Conservation (phyloP, 2,329 filamentous ascomycete genomes). For the Chaetomium sp. region DNA sequence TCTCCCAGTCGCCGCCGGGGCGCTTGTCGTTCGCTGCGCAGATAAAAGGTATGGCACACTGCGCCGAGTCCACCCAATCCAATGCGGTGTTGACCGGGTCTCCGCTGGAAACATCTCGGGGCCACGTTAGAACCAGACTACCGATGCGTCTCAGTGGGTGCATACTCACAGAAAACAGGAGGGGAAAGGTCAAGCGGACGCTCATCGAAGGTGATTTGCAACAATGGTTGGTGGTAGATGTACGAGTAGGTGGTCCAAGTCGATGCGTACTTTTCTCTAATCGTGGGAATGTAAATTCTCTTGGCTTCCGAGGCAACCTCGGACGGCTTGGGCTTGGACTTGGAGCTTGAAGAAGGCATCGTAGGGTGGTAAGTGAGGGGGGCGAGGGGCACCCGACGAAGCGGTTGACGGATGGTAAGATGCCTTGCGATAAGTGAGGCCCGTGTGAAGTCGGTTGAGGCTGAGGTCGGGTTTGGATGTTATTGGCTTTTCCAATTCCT, state of each 20-base stretch:
- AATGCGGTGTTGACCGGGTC: slow-evolving; percentile 65
- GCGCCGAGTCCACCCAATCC: slow-evolving; percentile 51
- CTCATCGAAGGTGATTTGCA: slow-evolving; percentile 46
- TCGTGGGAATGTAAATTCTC: slow-evolving; percentile 66
- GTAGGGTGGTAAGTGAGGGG: slow-evolving; percentile 22
- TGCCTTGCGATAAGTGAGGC: not conserved
- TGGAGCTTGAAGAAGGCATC: slow-evolving; percentile 51
- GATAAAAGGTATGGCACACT: slow-evolving; percentile 61
- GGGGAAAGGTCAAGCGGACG: slow-evolving; percentile 45
- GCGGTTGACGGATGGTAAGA: not conserved
- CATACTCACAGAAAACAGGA: slow-evolving; percentile 48
- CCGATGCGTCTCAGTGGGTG: slow-evolving; percentile 3
- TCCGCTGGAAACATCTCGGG: slow-evolving; percentile 52
- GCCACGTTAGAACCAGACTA: slow-evolving; percentile 29
- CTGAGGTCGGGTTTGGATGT: not conserved
- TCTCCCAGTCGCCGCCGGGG: slow-evolving; percentile 78
- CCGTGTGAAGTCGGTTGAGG: not conserved
- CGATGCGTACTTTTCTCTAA: slow-evolving; percentile 58
- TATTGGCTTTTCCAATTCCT: slow-evolving; percentile 5
- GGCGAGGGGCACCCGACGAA: not conserved
- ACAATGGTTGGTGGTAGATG: slow-evolving; percentile 55
- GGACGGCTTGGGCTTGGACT: slow-evolving; percentile 62
- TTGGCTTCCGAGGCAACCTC: slow-evolving; percentile 76
- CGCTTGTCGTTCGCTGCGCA: slow-evolving; percentile 76
- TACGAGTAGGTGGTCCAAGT: slow-evolving; percentile 61